A percentile compares a stretch with the other conserved stretches of the same genome.
phyloP scores from a whole-genome alignment of 441 rosid species.

The Erodium moschatum region DNA sequence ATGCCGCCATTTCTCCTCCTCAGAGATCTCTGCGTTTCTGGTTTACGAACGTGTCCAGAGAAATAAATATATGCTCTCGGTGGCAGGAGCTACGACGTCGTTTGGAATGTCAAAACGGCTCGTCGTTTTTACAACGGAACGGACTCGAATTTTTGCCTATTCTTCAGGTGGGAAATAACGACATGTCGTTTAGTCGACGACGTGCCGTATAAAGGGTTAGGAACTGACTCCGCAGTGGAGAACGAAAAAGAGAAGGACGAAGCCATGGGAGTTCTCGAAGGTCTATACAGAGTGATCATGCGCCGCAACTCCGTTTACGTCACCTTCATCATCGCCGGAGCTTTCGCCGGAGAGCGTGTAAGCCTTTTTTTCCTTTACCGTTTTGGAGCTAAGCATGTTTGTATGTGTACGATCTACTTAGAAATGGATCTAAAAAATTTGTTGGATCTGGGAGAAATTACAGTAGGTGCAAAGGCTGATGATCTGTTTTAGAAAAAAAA shows the following conservation, averaged over 20 bases:
- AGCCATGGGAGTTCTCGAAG: conserved; percentile 75
- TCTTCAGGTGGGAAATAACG: not conserved
- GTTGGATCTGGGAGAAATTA: not conserved
- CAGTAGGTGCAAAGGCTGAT: not conserved
- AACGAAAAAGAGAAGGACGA: not conserved
- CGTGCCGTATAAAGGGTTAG: not conserved
- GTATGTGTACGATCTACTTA: not conserved
- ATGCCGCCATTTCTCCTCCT: not conserved
- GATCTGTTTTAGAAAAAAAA: not conserved
- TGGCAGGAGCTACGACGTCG: not conserved
- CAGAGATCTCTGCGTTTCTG: not conserved
- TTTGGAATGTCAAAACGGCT: not conserved
- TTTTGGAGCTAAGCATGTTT: no score
- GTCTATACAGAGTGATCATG: conserved; percentile 68
- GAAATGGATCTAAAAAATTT: not conserved
- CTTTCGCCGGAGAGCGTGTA: conserved; percentile 91
- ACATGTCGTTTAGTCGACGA: not conserved
- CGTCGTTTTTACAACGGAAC: not conserved
- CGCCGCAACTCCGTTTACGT: conserved; percentile 93
- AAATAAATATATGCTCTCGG: not conserved
- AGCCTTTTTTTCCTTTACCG: not conserved
- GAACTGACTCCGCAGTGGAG: not conserved
- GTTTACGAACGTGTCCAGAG: not conserved
- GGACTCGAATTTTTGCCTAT: not conserved
- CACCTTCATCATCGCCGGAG: conserved; percentile 91